Conservation (phyloP, 495 filamentous ascomycete species). For the Neurospora sp. region DNA sequence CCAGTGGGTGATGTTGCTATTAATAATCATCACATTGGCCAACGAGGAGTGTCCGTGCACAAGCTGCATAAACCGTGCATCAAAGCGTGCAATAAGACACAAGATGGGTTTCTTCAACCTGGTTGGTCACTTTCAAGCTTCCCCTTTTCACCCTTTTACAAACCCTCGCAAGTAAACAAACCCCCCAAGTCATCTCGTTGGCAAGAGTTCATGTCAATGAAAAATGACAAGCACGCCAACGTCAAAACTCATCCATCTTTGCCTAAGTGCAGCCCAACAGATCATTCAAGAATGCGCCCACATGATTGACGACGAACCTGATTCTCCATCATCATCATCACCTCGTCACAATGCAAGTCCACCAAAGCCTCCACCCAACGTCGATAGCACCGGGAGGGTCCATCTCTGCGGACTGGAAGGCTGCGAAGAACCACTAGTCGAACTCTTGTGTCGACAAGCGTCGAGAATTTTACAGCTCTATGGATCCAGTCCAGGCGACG, state of each 20-base stretch:
- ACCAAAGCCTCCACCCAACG: neutral
- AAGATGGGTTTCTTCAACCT: neutral
- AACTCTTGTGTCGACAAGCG: conserved; percentile 29
- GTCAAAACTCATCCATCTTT: neutral
- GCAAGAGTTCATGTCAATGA: neutral
- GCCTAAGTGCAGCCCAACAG: conserved; percentile 9
- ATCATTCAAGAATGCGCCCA: conserved; percentile 22
- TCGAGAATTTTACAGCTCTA: conserved; percentile 13
- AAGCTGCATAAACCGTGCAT: neutral
- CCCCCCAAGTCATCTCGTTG: neutral
- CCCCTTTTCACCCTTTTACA: neutral
- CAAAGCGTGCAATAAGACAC: neutral
- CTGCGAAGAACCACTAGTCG: conserved; percentile 27
- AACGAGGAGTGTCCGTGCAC: neutral
- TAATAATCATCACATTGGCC: neutral
- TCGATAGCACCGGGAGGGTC: neutral
- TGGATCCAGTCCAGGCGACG: neutral
- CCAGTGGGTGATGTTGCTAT: neutral
- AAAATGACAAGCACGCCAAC: neutral
- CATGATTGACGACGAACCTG: conserved; percentile 1
- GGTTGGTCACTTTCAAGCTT: neutral
- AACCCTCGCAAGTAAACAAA: neutral
- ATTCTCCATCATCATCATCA: neutral
- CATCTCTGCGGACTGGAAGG: conserved; percentile 9
- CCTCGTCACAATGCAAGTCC: neutral